These are phyloP conservation scores for Cercospora sp. DNA, from an alignment of 2,329 filamentous ascomycete genomes.

Conservation along the genomic window DNA sequence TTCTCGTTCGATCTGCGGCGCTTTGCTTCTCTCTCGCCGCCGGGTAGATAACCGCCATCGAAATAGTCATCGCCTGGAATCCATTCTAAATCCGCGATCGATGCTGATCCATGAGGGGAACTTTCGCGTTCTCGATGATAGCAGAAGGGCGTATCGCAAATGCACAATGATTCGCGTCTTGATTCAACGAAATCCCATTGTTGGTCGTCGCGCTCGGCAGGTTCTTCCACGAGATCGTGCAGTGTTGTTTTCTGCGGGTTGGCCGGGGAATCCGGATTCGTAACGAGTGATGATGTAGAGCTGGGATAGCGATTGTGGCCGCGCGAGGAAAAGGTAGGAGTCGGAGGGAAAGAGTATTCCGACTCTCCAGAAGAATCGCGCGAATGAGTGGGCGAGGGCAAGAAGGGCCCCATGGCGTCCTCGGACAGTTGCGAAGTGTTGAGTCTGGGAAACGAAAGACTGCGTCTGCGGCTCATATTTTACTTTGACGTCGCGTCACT, in stretches of 20 bases:
- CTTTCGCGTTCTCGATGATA: constrained; percentile 48
- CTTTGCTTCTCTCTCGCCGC: constrained; percentile 51
- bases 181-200: constrained; percentile 41
- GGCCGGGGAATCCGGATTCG: constrained; percentile 61
- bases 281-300: constrained; percentile 75
- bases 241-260: constrained; percentile 58
- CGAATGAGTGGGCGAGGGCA: constrained; percentile 36
- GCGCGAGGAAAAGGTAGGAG: constrained; percentile 66
- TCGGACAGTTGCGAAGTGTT: constrained; percentile 24
- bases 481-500: constrained; percentile 16
- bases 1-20: constrained; percentile 62
- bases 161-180: constrained; percentile 58
- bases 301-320: constrained; percentile 68
- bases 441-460: constrained; percentile 33
- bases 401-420: constrained; percentile 26
- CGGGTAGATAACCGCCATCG: constrained; percentile 58
- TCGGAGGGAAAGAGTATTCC: constrained; percentile 68
- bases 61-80: constrained; percentile 57
- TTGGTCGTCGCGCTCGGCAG: constrained; percentile 66
- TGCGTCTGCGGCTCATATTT: constrained; percentile 36
- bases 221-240: constrained; percentile 83
- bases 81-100: constrained; percentile 32
- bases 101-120: constrained; percentile 14
- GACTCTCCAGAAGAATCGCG: constrained; percentile 50
- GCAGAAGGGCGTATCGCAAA: constrained; percentile 66